Percentiles rank a stretch among this genome's conserved stretches.
phyloP scores from a whole-genome alignment of 2,329 filamentous ascomycete genomes.

The Pseudogymnoascus sp. region DNA sequence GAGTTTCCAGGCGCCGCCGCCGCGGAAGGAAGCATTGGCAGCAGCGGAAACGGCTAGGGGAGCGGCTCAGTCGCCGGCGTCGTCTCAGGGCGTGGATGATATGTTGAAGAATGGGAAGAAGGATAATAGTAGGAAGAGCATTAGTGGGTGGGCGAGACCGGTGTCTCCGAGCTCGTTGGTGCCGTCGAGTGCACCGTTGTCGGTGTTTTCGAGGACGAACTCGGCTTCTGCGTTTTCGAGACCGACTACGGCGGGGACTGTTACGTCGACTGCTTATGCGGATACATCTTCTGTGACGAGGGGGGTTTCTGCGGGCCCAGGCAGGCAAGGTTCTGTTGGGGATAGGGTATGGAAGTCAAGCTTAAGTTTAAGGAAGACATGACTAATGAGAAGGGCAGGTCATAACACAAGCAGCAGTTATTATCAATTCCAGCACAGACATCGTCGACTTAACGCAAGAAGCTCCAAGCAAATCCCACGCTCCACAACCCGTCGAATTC shows the following conservation, averaged over 20 bases:
- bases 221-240: constrained; percentile 15
- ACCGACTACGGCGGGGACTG: constrained; percentile 21
- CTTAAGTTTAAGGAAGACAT: background rate
- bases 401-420: background rate
- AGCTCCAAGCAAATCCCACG: background rate
- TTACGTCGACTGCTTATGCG: background rate
- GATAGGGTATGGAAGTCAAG: background rate
- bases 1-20: constrained; percentile 16
- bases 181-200: background rate
- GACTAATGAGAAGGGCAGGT: background rate
- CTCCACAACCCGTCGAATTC: constrained; percentile 43
- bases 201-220: constrained; percentile 1
- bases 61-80: background rate
- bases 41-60: background rate
- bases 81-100: background rate
- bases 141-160: constrained; percentile 25
- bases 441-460: background rate
- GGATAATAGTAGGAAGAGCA: background rate
- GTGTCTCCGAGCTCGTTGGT: background rate
- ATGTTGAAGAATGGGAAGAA: constrained; percentile 2
- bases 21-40: constrained; percentile 19
- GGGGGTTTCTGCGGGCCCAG: background rate
- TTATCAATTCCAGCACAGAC: background rate
- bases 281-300: background rate
- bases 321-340: background rate